These are phyloP conservation scores for Pythium grandisporangium DNA, from an alignment of 352 stramenopile genomes.

Conservation along the genomic window DNA sequence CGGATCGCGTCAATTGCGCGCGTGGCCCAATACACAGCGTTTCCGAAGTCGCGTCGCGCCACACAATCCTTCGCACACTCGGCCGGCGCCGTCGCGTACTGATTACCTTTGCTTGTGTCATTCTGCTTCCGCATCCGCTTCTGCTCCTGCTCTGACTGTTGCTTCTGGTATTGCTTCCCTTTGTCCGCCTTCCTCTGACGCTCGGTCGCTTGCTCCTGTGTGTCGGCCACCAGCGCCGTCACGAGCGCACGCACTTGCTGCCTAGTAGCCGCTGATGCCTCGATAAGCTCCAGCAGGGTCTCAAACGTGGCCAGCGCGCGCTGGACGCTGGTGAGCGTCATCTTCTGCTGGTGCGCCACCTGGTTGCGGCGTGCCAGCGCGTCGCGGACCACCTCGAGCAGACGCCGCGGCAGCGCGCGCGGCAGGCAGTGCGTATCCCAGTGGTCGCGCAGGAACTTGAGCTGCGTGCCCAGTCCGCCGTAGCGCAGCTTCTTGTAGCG, in stretches of 20 bases:
- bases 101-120: conserved; percentile 21
- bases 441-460: conserved; percentile 25
- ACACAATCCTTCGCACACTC: conserved; percentile 22
- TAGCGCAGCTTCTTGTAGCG: background rate
- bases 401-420: conserved; percentile 8
- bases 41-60: conserved; percentile 19
- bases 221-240: no score
- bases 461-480: conserved; percentile 12
- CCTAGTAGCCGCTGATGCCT: conserved; percentile 15
- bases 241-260: conserved; percentile 21
- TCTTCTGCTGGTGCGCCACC: conserved; percentile 22
- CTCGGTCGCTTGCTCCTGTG: no score
- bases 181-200: no score
- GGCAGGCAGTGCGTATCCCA: conserved; percentile 27
- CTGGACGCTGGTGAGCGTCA: conserved; percentile 19
- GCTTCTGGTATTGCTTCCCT: no score
- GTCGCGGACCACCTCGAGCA: conserved; percentile 18
- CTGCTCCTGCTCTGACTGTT: no score
- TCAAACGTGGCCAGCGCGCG: conserved; percentile 23
- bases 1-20: conserved; percentile 15
- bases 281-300: conserved; percentile 21
- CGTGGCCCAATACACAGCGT: conserved; percentile 20
- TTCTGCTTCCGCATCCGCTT: conserved; percentile 13
- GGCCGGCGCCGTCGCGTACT: conserved; percentile 5
- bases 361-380: conserved; percentile 25